Base-by-base conservation (phyloP, 1,139 yeast species). In the Yamadazyma atlantica region DNA sequence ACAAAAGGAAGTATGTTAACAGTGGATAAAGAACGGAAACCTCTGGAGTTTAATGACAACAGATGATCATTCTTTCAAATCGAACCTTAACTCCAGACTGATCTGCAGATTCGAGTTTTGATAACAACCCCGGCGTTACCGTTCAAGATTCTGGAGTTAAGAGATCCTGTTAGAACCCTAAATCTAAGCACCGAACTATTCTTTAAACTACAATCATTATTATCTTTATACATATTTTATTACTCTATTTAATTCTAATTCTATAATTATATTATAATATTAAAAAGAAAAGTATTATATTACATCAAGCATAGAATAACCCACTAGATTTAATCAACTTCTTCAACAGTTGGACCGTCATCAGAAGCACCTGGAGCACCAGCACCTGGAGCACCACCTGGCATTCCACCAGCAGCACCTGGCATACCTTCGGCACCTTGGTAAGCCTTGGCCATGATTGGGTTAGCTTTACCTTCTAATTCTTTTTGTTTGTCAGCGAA, bases 301-400 rank as follows among this genome's bases (percentile, higher is more conserved):
- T 22, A 32, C 24, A 32, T 11, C 22, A 19, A 19, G 22, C 9
- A 6, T 23, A 14, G 21, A 16, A 19, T 11, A 10, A 6, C 12
- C n/a, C 23, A 28, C 12, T 28, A 22, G 35, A 58, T 53, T 69
- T 85, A 86, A 73, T 86, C 95, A 65, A 86, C 95, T 77, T 86
- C 95, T 78, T 86, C 95, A 57, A 86, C 95, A 61, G 95, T 85
- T 69, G 95, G 95, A 58, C 92, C 92, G 57, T 82, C 88, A 62
- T 78, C 78, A 53, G 82, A 81, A 55, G 64, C 66, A 53, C 72
- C 80, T 57, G 82, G 82, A 58, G 76, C 63, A 39, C 50, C 50
- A 26, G 73, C 85, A 62, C 84, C 85, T 59, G 83, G 83, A 69
- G 46, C 41, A 22, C 40, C 85, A 50, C 41, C 41, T 33, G 37